Evolutionary conservation across 441 rosid genomes (phyloP), one percentile per base, ranked within the genome.

Genomic region (Erodium moschatum): DNA sequence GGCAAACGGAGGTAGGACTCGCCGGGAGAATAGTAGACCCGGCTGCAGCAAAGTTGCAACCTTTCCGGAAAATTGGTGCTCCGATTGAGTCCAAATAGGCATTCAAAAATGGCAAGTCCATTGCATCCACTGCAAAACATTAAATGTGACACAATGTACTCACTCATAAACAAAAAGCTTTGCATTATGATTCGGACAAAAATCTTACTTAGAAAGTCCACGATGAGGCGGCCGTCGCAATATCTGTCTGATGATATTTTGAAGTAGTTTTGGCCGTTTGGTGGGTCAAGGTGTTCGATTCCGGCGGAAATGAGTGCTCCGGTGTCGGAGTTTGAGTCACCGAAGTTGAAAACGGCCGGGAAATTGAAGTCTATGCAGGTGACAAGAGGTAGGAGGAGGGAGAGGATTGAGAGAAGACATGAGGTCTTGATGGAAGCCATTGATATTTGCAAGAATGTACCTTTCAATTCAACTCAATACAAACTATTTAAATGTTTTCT

Each of bases 31-130:
- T 75, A 1, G 86, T 89, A 1, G 97, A 85, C 15, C 90, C 97
- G 10, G 97, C 99, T 19, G 96, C 91, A 0, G 98, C 97, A 77
- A 87, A 94, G 79, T 94, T 94, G 78, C 97, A 88, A 1, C 97
- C 98, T 72, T 71, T 91, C 2, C 75, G 85, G 77, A 89, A 91
- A 81, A 76, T 89, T 5, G 97, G 98, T 15, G 77, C 20, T 38
- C 97, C 98, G n/a, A 88, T 44, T 61, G 97, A 86, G 65, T 94
- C 97, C 79, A 94, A 76, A 79, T 94, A 89, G 1, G 97, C 89
- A 81, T 89, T 91, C 62, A 94, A 83, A 76, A 91, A 89, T 20
- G 96, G 92, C 61, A 88, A 72, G 76, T 87, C 92, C 96, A 94
- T 88, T 69, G 87, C 93, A 81, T 87, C 97, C 96, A 91, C 98